A percentile compares a stretch with the other conserved stretches of the same genome.
Conservation (phyloP, 192 early-diverging fungal species). For the Mortierella hygrophila region DNA sequence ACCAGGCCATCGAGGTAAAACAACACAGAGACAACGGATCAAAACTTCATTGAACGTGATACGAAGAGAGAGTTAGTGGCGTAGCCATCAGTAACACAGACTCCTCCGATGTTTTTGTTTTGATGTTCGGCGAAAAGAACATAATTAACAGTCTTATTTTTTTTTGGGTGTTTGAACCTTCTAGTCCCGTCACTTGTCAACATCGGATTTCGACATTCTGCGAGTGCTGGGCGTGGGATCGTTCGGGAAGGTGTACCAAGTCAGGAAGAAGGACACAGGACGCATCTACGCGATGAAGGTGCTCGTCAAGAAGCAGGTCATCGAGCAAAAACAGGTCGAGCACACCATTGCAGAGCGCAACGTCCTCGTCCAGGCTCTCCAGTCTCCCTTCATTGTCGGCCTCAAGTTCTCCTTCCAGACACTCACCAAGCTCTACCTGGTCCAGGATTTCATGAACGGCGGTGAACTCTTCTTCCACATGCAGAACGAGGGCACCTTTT, state of each 20-base stretch:
- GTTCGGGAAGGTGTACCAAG: conserved; percentile 87
- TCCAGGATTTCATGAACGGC: conserved; percentile 85
- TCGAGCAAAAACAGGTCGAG: conserved; percentile 78
- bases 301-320: conserved; percentile 78
- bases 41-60: neutral
- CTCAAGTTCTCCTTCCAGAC: conserved; percentile 88
- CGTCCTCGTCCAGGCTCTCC: conserved; percentile 73
- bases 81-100: neutral
- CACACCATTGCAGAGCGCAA: conserved; percentile 85
- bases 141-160: conserved; percentile 9
- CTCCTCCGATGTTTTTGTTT: neutral
- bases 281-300: conserved; percentile 90
- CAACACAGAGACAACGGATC: neutral
- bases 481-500: conserved; percentile 74
- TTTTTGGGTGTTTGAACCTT: neutral
- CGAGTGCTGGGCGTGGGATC: conserved; percentile 82
- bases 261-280: conserved; percentile 82
- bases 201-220: conserved; percentile 73
- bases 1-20: conserved; percentile 49
- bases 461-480: conserved; percentile 86
- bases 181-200: conserved; percentile 58
- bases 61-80: neutral
- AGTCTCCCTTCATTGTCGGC: conserved; percentile 80
- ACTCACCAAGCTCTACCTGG: conserved; percentile 79
- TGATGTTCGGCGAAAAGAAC: neutral